Base-by-base conservation (phyloP, 176 grass and related monocot species). In the Lolium multiflorum region DNA sequence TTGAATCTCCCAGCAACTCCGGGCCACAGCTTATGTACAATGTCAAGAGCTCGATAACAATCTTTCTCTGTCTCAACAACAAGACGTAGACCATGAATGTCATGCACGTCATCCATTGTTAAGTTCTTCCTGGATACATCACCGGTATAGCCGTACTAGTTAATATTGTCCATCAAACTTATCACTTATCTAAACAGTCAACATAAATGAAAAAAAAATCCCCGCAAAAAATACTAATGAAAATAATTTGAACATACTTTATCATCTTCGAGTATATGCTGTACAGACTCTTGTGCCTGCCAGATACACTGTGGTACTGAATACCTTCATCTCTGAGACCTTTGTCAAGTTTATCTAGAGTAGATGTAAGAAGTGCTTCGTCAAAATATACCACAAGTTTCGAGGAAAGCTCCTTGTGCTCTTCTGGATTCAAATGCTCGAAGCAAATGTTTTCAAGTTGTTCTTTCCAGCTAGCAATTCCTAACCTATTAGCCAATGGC, bases 361-460 rank as follows among this genome's bases (percentile, higher is more conserved):
- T 87, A 82, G 89, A 92, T 15, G 88, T 79, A 83, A 98, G 89
- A 35, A 96, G 81, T 41, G 68, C 82, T 83, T 98, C 93, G 26
- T 98, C 86, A 77, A 92, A 95, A 28, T 86, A 89, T 51, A 89
- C 89, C 46, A 76, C 80, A 88, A 98, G 88, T 71, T 92, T 88
- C 0, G 88, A 90, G 11, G 91, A 92, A 57, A 98, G 78, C 54
- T 92, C 76, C 55, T 81, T 92, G 79, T 98, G 83, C 88, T 94
- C 69, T 82, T 91, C 86, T 35, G 91, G 91, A 81, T 98, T 87
- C 71, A 95, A 89, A 76, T 91, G 78, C 68, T 85, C 95, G 83
- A 98, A 98, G 85, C 96, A 98, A 71, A 95, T 85, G 71, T 94
- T 95, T 88, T 95, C 96, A 74, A 98, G 75, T 81, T 95, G 89